phyloP scores from a whole-genome alignment of 371 early-diverging fungal species.

The Apophysomyces variabilis region DNA sequence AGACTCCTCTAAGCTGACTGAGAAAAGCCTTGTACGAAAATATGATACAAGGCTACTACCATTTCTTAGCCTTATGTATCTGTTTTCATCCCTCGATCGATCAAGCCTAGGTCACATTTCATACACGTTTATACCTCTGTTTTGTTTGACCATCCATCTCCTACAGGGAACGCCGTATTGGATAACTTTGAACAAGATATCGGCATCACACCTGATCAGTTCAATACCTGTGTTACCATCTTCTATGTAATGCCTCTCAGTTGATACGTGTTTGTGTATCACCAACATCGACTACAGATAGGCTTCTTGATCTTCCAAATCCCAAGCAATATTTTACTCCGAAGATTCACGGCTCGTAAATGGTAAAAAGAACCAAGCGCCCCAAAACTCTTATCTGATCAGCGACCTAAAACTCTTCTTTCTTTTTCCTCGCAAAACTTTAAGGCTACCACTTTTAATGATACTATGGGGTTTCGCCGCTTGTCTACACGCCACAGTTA shows the following conservation, averaged over 20 bases:
- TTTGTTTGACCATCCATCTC: not conserved
- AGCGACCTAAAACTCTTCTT: not conserved
- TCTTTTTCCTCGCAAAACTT: not conserved
- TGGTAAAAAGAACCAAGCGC: conserved; percentile 28
- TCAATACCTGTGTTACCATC: conserved; percentile 50
- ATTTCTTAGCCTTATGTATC: conserved; percentile 54
- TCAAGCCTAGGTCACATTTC: conserved; percentile 46
- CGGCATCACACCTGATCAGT: conserved; percentile 50
- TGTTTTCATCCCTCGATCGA: conserved; percentile 56
- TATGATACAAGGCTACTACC: conserved; percentile 52
- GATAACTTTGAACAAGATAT: conserved; percentile 55
- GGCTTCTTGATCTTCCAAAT: conserved; percentile 53
- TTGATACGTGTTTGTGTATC: not conserved
- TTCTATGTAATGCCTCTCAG: conserved; percentile 39
- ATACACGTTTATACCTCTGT: not conserved
- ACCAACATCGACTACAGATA: conserved; percentile 18
- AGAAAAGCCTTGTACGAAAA: conserved; percentile 44
- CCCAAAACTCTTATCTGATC: not conserved
- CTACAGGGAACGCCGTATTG: conserved; percentile 49
- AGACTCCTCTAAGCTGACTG: conserved; percentile 4
- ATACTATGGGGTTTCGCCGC: conserved; percentile 47
- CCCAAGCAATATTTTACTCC: conserved; percentile 51
- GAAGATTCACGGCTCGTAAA: conserved; percentile 42
- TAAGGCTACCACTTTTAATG: conserved; percentile 51
- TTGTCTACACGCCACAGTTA: conserved; percentile 39